phyloP scores from a whole-genome alignment of 176 grass and related monocot genomes.

The Typha latifolia region DNA sequence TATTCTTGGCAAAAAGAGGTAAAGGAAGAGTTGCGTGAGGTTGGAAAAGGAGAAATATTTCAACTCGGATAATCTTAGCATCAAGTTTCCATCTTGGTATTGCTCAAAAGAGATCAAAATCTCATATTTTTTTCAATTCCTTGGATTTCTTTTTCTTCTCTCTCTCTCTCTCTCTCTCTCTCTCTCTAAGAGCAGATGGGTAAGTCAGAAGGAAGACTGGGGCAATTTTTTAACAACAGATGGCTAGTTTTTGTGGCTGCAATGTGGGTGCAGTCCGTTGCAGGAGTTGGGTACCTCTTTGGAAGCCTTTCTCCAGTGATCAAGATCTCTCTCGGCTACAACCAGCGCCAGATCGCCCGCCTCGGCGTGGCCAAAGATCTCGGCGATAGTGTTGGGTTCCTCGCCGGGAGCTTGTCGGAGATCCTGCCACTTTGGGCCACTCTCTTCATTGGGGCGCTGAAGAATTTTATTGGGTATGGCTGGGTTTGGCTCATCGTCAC shows the following conservation, averaged over 20 bases:
- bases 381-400: conserved; percentile 76
- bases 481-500: conserved; percentile 89
- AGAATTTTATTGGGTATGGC: conserved; percentile 77
- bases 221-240: conserved; percentile 56
- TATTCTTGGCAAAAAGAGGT: no score
- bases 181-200: conserved; percentile 27
- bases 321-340: conserved; percentile 72
- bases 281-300: conserved; percentile 83
- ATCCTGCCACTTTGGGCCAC: conserved; percentile 57
- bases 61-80: not conserved
- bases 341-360: conserved; percentile 72
- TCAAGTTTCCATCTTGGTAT: not conserved
- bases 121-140: not conserved
- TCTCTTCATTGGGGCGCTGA: conserved; percentile 55
- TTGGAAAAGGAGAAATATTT: no score
- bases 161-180: no score
- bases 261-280: conserved; percentile 95
- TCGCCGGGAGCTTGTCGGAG: conserved; percentile 66
- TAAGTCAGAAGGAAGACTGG: conserved; percentile 21
- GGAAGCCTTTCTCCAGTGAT: conserved; percentile 74
- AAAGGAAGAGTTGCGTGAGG: no score
- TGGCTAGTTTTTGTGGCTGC: conserved; percentile 85
- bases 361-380: conserved; percentile 88
- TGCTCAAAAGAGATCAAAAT: not conserved
- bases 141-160: not conserved